Percentiles rank a stretch among this genome's conserved stretches.
These are phyloP conservation scores for Auricularia cornea DNA, from an alignment of 768 basidiomycete species.

Conservation along the genomic window DNA sequence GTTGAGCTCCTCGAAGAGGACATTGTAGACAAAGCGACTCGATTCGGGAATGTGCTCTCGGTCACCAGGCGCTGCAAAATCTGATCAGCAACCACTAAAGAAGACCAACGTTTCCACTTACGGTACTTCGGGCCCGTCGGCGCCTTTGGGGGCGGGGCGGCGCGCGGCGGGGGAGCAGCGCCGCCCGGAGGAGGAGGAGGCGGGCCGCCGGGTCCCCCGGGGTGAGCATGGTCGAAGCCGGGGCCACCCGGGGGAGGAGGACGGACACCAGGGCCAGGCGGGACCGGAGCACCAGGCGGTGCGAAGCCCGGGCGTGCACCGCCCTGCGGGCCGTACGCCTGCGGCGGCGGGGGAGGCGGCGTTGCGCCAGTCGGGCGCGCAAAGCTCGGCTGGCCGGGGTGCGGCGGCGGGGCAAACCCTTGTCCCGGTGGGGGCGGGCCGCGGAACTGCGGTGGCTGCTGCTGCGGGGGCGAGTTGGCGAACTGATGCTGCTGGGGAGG, in stretches of 20 bases:
- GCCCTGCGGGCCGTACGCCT: slow-evolving; percentile 23
- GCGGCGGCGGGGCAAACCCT: slow-evolving; percentile 11
- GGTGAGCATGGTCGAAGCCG: slow-evolving; percentile 10
- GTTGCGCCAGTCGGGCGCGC: slow-evolving; percentile 23
- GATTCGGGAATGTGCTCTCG: slow-evolving; percentile 81
- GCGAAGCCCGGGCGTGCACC: slow-evolving; percentile 18
- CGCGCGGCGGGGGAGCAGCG: slow-evolving; percentile 16
- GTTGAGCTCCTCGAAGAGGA: slow-evolving; percentile 54
- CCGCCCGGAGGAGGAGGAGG: slow-evolving; percentile 33
- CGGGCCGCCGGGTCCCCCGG: slow-evolving; percentile 18
- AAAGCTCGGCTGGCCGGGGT: slow-evolving; percentile 24
- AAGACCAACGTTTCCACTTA: slow-evolving; percentile 26
- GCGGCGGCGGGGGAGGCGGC: slow-evolving; percentile 33
- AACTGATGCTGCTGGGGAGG: slow-evolving; percentile 23
- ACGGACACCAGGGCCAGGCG: slow-evolving; percentile 10
- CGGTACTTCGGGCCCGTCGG: slow-evolving; percentile 50
- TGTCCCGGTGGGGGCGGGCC: slow-evolving; percentile 22
- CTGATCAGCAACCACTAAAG: not conserved
- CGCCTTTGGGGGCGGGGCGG: slow-evolving; percentile 29
- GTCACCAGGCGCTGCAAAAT: slow-evolving; percentile 69
- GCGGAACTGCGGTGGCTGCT: slow-evolving; percentile 12
- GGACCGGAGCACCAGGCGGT: slow-evolving; percentile 13
- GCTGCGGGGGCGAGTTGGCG: slow-evolving; percentile 30
- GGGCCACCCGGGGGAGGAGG: not conserved
- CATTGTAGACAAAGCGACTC: slow-evolving; percentile 53